Conservation (phyloP, 2,329 filamentous ascomycete genomes). For the Beauveria sp. region DNA sequence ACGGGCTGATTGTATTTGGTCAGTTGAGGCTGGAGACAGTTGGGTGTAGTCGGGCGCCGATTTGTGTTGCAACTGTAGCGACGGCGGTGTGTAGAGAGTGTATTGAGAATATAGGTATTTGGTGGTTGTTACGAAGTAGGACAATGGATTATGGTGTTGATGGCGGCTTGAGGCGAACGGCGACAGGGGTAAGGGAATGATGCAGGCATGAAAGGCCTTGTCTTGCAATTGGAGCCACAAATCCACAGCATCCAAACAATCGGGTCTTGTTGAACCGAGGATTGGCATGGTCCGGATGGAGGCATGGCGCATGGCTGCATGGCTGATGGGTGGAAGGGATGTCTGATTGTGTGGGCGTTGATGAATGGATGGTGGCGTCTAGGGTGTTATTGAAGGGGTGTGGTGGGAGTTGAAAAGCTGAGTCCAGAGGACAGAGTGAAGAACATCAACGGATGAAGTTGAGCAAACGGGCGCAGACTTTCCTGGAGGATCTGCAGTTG, state of each 20-base stretch:
- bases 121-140: too few species aligned
- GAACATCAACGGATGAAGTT: not conserved
- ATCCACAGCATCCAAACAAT: not conserved
- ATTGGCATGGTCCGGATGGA: not conserved
- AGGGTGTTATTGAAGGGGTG: not conserved
- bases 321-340: not conserved
- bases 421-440: not conserved
- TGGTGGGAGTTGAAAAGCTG: not conserved
- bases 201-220: not conserved
- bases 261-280: not conserved
- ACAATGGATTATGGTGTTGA: too few species aligned
- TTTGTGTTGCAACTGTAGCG: not conserved
- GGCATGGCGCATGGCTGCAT: not conserved
- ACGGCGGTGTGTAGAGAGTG: not conserved
- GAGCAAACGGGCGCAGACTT: not conserved
- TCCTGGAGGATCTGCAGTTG: not conserved
- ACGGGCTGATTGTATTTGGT: too few species aligned
- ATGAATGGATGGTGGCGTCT: not conserved
- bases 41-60: not conserved
- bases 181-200: not conserved
- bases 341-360: not conserved
- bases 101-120: not conserved
- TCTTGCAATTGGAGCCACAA: not conserved
- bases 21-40: not conserved
- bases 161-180: too few species aligned